Evolutionary conservation across 345 rosid species (phyloP).

Genomic region (Streptanthus diversifolius): DNA sequence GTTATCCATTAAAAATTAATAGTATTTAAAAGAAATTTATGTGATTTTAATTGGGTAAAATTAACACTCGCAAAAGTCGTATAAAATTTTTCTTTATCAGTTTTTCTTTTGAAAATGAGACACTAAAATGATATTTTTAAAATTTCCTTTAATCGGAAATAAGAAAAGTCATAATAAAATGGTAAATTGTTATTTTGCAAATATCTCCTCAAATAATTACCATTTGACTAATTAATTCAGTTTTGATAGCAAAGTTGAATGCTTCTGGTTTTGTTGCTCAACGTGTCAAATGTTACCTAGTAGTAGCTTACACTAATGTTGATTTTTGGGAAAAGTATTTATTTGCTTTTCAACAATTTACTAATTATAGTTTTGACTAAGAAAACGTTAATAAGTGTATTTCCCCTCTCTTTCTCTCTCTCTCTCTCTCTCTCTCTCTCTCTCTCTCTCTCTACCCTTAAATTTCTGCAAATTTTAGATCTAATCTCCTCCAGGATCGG

Average conservation of each 20-base stretch:
- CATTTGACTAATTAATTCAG: background rate
- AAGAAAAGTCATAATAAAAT: too few species aligned
- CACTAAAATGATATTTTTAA: too few species aligned
- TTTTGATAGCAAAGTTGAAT: background rate
- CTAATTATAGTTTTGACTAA: constrained; percentile 29
- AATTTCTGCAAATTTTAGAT: constrained; percentile 18
- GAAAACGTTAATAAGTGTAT: constrained; percentile 2
- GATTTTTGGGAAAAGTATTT: background rate
- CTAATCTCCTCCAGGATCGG: constrained; percentile 33
- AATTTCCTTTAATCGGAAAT: too few species aligned
- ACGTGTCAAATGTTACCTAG: background rate
- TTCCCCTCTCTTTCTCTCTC: constrained; percentile 14
- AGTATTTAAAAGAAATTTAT: too few species aligned
- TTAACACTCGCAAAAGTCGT: too few species aligned
- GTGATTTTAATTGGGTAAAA: too few species aligned
- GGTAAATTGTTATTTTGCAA: background rate
- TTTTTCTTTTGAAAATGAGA: too few species aligned
- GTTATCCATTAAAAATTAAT: too few species aligned
- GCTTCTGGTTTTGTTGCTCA: background rate
- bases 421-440: constrained; percentile 6
- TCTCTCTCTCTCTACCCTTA: constrained; percentile 17
- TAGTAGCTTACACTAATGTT: constrained; percentile 5
- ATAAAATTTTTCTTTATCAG: too few species aligned
- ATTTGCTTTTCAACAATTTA: constrained; percentile 1
- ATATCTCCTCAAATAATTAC: background rate